Conservation (phyloP, 176 grass and related monocot genomes). For the Chrysopogon serrulatus region DNA sequence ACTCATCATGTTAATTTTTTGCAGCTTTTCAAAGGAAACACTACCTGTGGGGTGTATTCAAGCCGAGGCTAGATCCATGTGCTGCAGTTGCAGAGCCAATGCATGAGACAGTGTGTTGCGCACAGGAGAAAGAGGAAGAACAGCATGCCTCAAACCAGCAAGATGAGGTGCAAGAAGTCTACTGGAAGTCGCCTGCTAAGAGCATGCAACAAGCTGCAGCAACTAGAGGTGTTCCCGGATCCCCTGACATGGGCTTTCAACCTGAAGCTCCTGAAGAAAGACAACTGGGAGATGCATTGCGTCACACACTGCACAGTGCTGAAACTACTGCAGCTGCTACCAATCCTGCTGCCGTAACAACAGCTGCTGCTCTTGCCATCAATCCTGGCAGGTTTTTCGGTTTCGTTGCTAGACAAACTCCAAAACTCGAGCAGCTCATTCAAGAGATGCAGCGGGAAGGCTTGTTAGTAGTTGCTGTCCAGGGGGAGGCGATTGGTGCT, state of each 20-base stretch:
- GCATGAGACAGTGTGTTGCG: no score
- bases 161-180: background rate
- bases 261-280: background rate
- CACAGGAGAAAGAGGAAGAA: background rate
- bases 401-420: background rate
- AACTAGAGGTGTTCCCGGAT: background rate
- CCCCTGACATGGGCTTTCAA: background rate
- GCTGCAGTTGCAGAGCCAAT: background rate
- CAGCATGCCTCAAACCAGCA: background rate
- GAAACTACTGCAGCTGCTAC: background rate
- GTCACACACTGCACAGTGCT: background rate
- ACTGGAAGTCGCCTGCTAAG: background rate
- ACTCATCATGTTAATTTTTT: background rate
- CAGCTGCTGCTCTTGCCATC: background rate
- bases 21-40: constrained; percentile 34
- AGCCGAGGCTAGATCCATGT: background rate
- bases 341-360: background rate
- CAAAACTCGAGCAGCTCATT: background rate
- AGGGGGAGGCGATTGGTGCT: background rate
- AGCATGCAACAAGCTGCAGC: background rate
- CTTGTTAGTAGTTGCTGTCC: background rate
- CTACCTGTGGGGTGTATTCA: constrained; percentile 58
- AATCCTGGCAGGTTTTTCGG: background rate
- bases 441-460: background rate
- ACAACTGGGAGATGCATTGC: background rate